phyloP scores from a whole-genome alignment of 2,329 filamentous ascomycete genomes.

The Cytospora mali region DNA sequence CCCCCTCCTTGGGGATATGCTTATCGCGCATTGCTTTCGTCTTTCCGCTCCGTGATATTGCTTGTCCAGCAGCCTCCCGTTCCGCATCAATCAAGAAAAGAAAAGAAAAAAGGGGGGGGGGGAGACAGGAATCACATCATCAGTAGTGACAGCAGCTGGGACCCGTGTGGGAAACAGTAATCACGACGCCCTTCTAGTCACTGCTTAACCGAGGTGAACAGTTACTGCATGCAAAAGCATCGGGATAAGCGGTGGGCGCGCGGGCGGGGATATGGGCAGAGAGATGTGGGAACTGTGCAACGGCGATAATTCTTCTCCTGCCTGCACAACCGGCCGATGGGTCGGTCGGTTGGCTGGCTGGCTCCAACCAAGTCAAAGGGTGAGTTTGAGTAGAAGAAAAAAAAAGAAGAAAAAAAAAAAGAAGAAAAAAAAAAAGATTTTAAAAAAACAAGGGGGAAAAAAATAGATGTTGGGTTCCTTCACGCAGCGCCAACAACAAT shows the following conservation, averaged over 20 bases:
- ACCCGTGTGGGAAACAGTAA: neutral
- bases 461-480: neutral
- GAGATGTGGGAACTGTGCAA: slow-evolving; percentile 2
- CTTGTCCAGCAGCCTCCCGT: slow-evolving; percentile 21
- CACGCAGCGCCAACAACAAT: slow-evolving; percentile 13
- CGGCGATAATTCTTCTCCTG: neutral
- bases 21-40: neutral
- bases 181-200: neutral
- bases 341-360: no score
- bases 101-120: neutral
- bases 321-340: slow-evolving; percentile 8
- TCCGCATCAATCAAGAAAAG: neutral
- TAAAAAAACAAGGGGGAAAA: no score
- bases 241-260: neutral
- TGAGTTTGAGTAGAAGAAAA: no score
- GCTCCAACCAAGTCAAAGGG: neutral
- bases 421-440: no score
- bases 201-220: neutral
- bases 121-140: neutral
- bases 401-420: no score
- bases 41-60: slow-evolving; percentile 13
- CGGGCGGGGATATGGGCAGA: no score
- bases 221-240: slow-evolving; percentile 1
- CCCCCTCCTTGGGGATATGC: no score
- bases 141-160: neutral